phyloP scores from a whole-genome alignment of 2,329 filamentous ascomycete species.

The Aspergillus brasiliensis region DNA sequence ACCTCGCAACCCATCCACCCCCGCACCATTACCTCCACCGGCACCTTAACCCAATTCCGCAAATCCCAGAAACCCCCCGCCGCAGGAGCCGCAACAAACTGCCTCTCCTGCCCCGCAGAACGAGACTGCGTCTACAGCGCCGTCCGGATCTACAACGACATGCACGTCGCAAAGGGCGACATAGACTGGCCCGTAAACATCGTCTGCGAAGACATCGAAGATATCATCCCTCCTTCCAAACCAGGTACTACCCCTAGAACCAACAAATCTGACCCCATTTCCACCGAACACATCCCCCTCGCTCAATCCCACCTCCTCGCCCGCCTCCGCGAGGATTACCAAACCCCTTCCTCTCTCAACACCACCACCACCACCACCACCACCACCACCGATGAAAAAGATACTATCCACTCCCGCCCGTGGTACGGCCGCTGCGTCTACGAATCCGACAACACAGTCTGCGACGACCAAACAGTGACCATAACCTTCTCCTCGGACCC shows the following conservation, averaged over 20 bases:
- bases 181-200: slow-evolving; percentile 82
- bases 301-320: slow-evolving; percentile 56
- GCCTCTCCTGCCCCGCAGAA: slow-evolving; percentile 76
- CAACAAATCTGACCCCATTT: not conserved
- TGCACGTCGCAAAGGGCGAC: slow-evolving; percentile 67
- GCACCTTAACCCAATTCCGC: slow-evolving; percentile 76
- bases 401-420: slow-evolving; percentile 47
- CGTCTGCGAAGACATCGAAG: slow-evolving; percentile 90
- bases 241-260: not conserved
- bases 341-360: slow-evolving; percentile 51
- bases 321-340: slow-evolving; percentile 58
- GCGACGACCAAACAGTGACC: slow-evolving; percentile 88
- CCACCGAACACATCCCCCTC: slow-evolving; percentile 11
- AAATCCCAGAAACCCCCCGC: slow-evolving; percentile 71
- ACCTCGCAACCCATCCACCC: slow-evolving; percentile 66
- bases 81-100: slow-evolving; percentile 82
- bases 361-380: slow-evolving; percentile 53
- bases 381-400: slow-evolving; percentile 54
- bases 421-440: slow-evolving; percentile 97
- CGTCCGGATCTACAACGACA: slow-evolving; percentile 76
- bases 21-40: slow-evolving; percentile 71
- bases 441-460: slow-evolving; percentile 89
- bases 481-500: slow-evolving; percentile 66
- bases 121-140: slow-evolving; percentile 81
- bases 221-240: slow-evolving; percentile 60